Evolutionary conservation across 2,329 filamentous ascomycete species (phyloP).

Genomic region (Ophioceras dolichostomum): DNA sequence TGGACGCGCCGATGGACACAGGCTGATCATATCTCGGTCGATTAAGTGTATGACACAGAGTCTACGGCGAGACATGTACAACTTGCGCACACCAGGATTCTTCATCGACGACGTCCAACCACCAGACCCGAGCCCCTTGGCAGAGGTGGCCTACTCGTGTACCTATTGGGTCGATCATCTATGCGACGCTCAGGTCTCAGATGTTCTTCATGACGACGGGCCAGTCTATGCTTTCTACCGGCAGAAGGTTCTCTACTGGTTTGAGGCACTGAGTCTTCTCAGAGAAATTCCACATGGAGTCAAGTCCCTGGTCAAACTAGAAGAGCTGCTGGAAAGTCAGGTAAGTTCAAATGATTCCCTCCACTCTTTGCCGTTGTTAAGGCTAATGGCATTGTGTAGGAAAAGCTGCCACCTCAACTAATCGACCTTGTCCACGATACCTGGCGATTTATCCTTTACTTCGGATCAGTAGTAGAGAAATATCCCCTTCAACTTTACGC

Average conservation of each 20-base stretch:
- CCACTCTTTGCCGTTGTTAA: too few species aligned
- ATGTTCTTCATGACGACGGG: constrained; percentile 11
- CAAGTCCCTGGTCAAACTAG: too few species aligned
- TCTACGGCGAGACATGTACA: constrained; percentile 23
- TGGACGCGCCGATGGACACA: constrained; percentile 14
- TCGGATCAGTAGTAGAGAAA: too few species aligned
- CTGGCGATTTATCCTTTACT: too few species aligned
- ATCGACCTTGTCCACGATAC: too few species aligned
- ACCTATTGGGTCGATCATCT: constrained; percentile 22
- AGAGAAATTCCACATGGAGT: too few species aligned
- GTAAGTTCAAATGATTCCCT: too few species aligned
- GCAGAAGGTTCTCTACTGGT: constrained; percentile 26
- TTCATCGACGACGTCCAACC: constrained; percentile 10
- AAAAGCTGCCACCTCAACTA: too few species aligned
- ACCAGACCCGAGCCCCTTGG: constrained; percentile 14
- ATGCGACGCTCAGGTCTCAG: background rate
- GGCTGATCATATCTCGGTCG: constrained; percentile 19
- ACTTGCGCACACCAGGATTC: constrained; percentile 11
- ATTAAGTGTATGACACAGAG: constrained; percentile 15
- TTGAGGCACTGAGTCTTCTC: constrained; percentile 27
- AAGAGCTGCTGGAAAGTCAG: too few species aligned
- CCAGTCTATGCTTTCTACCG: constrained; percentile 19
- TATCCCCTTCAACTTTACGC: too few species aligned
- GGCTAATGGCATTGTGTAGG: too few species aligned
- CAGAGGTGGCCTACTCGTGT: constrained; percentile 17